These are phyloP conservation scores for Amylocarpus encephaloides DNA, from an alignment of 2,329 filamentous ascomycete species.

Conservation along the genomic window DNA sequence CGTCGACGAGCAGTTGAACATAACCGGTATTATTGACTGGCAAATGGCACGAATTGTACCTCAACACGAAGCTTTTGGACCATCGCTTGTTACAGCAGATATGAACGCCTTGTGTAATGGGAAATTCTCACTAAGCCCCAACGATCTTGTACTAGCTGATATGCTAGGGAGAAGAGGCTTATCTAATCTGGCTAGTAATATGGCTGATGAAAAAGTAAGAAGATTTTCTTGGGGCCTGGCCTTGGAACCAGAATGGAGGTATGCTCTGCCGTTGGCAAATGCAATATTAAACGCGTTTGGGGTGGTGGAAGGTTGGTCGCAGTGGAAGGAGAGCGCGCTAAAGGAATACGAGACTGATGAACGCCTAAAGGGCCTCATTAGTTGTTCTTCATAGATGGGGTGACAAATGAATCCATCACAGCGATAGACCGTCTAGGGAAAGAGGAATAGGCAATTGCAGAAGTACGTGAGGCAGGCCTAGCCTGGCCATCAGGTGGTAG, in stretches of 20 bases:
- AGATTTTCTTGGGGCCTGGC: conserved; percentile 1
- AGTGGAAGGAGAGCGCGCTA: conserved; percentile 2
- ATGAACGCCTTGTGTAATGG: background rate
- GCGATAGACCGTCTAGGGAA: too few species aligned
- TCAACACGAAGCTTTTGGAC: background rate
- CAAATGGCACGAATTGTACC: background rate
- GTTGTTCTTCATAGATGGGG: conserved; percentile 1
- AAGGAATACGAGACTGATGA: conserved; percentile 2
- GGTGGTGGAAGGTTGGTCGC: conserved; percentile 1
- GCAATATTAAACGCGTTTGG: conserved; percentile 1
- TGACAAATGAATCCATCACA: too few species aligned
- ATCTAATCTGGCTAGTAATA: conserved; percentile 1
- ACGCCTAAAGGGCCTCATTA: conserved; percentile 1
- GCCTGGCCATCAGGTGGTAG: too few species aligned
- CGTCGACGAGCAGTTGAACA: conserved; percentile 39
- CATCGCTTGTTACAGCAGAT: conserved; percentile 2
- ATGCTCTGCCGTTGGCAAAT: conserved; percentile 1
- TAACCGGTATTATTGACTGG: conserved; percentile 42
- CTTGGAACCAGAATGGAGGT: conserved; percentile 1
- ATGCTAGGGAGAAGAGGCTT: background rate
- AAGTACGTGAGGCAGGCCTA: too few species aligned
- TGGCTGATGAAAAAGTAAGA: conserved; percentile 1
- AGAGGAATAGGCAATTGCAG: too few species aligned
- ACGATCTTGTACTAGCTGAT: conserved; percentile 2
- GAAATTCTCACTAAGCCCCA: background rate